phyloP scores from a whole-genome alignment of 768 basidiomycete genomes.

The Podaxis rugospora region DNA sequence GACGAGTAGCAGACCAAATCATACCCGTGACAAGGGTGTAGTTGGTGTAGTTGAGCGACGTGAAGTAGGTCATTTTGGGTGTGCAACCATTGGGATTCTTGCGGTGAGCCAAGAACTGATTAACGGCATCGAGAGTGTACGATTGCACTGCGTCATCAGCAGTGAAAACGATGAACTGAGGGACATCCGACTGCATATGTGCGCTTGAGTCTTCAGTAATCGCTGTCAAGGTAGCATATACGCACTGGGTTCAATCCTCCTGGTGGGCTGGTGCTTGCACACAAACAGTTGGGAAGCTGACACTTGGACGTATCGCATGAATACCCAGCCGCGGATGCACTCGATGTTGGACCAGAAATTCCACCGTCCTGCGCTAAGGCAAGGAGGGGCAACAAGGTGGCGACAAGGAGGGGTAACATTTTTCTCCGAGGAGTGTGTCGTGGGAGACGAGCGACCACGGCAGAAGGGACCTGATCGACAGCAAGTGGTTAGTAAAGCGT shows the following conservation, averaged over 20 bases:
- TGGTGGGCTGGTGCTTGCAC: constrained; percentile 69
- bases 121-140: constrained; percentile 70
- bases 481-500: not conserved
- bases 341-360: constrained; percentile 50
- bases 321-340: constrained; percentile 57
- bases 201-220: not conserved
- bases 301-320: constrained; percentile 64
- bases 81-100: constrained; percentile 73
- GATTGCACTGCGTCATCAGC: constrained; percentile 76
- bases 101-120: constrained; percentile 71
- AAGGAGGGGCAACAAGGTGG: constrained; percentile 28
- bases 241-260: constrained; percentile 65
- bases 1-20: constrained; percentile 6
- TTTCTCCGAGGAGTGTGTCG: not conserved
- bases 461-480: not conserved
- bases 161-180: constrained; percentile 69
- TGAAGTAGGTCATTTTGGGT: constrained; percentile 76
- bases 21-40: constrained; percentile 63
- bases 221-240: constrained; percentile 9
- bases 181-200: constrained; percentile 31
- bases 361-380: constrained; percentile 47
- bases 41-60: constrained; percentile 69
- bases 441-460: not conserved
- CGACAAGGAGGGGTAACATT: constrained; percentile 21
- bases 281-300: constrained; percentile 66